Evolutionary conservation across 2,329 filamentous ascomycete species (phyloP).

Genomic region (Fusarium mundagurra): DNA sequence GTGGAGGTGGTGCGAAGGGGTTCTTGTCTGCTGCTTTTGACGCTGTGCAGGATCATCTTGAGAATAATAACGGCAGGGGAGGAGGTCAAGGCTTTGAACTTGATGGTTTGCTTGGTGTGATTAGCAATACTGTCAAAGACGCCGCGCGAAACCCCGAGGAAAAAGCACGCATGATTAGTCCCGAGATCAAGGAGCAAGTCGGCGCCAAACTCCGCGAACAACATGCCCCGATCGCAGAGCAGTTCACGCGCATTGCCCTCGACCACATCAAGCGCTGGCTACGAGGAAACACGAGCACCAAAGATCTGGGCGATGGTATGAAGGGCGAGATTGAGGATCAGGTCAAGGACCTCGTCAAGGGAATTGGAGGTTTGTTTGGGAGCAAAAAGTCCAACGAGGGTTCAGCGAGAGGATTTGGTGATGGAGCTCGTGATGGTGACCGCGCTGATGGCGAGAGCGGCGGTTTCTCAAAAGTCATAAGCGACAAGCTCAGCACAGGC

Average conservation of each 20-base stretch:
- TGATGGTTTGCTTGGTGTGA: conserved; percentile 54
- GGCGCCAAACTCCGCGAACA: conserved; percentile 53
- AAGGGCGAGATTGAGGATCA: conserved; percentile 57
- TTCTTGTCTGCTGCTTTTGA: conserved; percentile 55
- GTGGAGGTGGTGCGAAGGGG: conserved; percentile 47
- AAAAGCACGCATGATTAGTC: conserved; percentile 56
- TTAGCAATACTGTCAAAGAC: conserved; percentile 57
- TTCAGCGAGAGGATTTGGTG: conserved; percentile 45
- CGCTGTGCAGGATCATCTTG: conserved; percentile 54
- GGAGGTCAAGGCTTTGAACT: conserved; percentile 51
- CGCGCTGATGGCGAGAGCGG: conserved; percentile 42
- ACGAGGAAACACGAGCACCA: conserved; percentile 53
- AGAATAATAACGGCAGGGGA: conserved; percentile 39
- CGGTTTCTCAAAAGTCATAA: conserved; percentile 57
- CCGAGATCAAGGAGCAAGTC: conserved; percentile 58
- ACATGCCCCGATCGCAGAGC: conserved; percentile 56
- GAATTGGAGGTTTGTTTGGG: conserved; percentile 54
- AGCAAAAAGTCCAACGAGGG: conserved; percentile 50
- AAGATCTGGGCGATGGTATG: conserved; percentile 55
- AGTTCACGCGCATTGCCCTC: conserved; percentile 57
- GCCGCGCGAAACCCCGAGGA: conserved; percentile 57
- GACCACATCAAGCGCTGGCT: conserved; percentile 59
- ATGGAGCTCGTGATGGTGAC: conserved; percentile 41
- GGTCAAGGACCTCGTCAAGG: conserved; percentile 57
- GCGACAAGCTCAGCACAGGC: conserved; percentile 57